These are phyloP conservation scores for Gynandropsis gynandra DNA, from an alignment of 345 rosid genomes.

Conservation along the genomic window DNA sequence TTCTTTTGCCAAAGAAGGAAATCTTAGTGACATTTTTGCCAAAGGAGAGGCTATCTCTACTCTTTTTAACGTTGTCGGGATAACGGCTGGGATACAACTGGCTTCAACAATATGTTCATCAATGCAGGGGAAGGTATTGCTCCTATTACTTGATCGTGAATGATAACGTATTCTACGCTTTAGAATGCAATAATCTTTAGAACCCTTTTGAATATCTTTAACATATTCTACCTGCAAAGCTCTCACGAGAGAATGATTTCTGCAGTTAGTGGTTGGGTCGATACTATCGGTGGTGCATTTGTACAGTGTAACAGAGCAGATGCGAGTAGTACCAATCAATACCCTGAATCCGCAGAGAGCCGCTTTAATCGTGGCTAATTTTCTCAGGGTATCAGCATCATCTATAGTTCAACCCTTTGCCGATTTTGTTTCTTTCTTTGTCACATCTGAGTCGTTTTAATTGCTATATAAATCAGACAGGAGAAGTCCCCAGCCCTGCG, in stretches of 20 bases:
- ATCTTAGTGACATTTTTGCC: conserved; percentile 91
- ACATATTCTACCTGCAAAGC: no score
- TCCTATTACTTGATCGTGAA: neutral
- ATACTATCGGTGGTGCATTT: conserved; percentile 66
- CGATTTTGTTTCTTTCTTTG: conserved; percentile 10
- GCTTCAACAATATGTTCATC: conserved; percentile 89
- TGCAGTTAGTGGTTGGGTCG: conserved; percentile 80
- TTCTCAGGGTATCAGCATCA: conserved; percentile 51
- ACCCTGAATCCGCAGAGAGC: conserved; percentile 93
- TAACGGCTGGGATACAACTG: conserved; percentile 78
- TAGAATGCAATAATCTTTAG: neutral
- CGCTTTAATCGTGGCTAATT: conserved; percentile 76
- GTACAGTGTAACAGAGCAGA: conserved; percentile 65
- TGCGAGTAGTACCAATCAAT: conserved; percentile 76
- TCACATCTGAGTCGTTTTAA: conserved; percentile 13
- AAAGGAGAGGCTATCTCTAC: conserved; percentile 99
- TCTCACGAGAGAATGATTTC: conserved; percentile 11
- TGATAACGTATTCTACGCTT: conserved; percentile 3
- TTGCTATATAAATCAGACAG: conserved; percentile 41
- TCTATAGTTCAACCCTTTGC: neutral
- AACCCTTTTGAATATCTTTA: no score
- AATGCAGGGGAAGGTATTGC: conserved; percentile 77
- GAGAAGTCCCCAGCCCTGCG: conserved; percentile 73
- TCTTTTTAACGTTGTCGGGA: conserved; percentile 74
- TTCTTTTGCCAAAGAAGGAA: conserved; percentile 96